Conservation (phyloP, 805 yeast genomes). For the Starmerella floris region DNA sequence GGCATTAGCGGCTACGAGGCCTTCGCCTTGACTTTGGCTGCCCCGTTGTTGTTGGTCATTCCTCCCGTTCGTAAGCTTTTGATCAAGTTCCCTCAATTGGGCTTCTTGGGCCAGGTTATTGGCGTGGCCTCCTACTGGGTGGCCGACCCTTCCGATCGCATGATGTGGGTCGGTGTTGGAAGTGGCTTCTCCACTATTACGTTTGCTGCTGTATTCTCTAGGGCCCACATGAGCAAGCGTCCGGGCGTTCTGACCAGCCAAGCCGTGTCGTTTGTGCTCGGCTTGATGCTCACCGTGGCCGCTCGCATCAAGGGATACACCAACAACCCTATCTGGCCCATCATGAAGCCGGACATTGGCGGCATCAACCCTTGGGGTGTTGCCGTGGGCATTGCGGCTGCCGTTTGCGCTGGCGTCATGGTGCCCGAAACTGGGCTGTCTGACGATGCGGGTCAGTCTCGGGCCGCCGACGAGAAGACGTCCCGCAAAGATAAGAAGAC, state of each 20-base stretch:
- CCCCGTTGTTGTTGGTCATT: conserved; percentile 37
- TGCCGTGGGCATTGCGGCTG: conserved; percentile 46
- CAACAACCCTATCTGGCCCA: conserved; percentile 94
- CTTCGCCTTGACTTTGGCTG: conserved; percentile 30
- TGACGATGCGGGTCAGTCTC: too few relatives aligned
- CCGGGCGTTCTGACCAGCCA: conserved; percentile 26
- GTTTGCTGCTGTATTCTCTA: conserved; percentile 41
- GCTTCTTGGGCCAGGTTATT: conserved; percentile 42
- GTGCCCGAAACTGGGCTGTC: conserved; percentile 8
- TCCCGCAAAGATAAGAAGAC: neutral
- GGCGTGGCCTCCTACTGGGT: conserved; percentile 69
- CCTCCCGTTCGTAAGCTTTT: conserved; percentile 34
- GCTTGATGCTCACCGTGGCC: conserved; percentile 59
- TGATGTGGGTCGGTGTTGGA: conserved; percentile 55
- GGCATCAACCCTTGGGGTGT: conserved; percentile 71
- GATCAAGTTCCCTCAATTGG: conserved; percentile 36
- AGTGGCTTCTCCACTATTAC: conserved; percentile 48
- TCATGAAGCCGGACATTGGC: conserved; percentile 72
- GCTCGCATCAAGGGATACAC: conserved; percentile 65
- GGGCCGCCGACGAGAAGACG: neutral
- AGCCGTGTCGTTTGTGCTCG: conserved; percentile 49
- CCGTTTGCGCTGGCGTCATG: conserved; percentile 38
- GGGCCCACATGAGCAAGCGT: conserved; percentile 24
- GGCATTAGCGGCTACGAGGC: conserved; percentile 93
- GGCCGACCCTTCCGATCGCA: conserved; percentile 54